A percentile compares a stretch with the other conserved stretches of the same genome.
Evolutionary conservation across 768 basidiomycete genomes (phyloP).

Genomic region (Hygrophoropsis aurantiaca): DNA sequence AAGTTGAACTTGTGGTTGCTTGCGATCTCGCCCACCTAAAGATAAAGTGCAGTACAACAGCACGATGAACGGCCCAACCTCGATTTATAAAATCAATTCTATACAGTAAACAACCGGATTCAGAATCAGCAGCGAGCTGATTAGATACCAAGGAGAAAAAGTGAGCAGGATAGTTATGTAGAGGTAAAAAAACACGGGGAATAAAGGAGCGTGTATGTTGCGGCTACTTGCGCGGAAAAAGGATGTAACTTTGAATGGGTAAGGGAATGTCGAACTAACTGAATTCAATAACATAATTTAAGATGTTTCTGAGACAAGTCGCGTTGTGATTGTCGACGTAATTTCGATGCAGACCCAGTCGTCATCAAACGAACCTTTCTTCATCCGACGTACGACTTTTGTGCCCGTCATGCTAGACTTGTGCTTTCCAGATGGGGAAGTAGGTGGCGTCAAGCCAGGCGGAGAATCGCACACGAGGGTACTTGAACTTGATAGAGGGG

Average conservation of each 20-base stretch:
- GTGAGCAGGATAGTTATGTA: too few species aligned
- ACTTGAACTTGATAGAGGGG: slow-evolving; percentile 1
- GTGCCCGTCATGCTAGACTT: slow-evolving; percentile 16
- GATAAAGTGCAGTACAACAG: too few species aligned
- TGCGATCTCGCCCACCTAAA: too few species aligned
- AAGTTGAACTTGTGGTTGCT: too few species aligned
- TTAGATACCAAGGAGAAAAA: too few species aligned
- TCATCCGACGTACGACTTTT: slow-evolving; percentile 16
- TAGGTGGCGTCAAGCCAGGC: background rate
- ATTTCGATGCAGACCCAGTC: slow-evolving; percentile 33
- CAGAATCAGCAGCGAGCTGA: too few species aligned
- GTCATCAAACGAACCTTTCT: slow-evolving; percentile 15
- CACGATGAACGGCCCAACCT: too few species aligned
- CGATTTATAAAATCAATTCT: too few species aligned
- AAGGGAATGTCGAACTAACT: background rate
- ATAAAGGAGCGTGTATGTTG: too few species aligned
- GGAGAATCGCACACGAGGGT: slow-evolving; percentile 4
- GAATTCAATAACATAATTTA: background rate
- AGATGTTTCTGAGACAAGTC: slow-evolving; percentile 7
- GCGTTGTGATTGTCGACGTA: slow-evolving; percentile 21
- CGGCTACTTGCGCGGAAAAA: too few species aligned
- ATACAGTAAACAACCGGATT: too few species aligned
- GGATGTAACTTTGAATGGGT: background rate
- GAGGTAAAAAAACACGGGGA: too few species aligned
- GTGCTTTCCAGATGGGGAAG: slow-evolving; percentile 15